These are phyloP conservation scores for Neocallimastix lanati DNA, from an alignment of 192 early-diverging fungal genomes.

Conservation along the genomic window DNA sequence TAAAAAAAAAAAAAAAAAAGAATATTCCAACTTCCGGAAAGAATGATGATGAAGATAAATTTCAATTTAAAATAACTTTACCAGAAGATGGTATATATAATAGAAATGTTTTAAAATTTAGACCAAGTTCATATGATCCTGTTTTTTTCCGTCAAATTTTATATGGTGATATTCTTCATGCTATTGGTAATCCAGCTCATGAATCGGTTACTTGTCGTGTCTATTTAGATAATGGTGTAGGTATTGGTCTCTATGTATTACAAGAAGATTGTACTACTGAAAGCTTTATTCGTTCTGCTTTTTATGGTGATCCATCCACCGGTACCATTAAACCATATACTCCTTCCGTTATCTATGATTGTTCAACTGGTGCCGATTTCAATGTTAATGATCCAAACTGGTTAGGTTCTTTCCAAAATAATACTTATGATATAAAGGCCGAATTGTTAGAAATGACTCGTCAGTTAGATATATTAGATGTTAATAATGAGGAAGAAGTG, in stretches of 20 bases:
- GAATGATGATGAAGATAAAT: neutral
- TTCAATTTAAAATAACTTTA: neutral
- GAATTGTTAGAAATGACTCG: neutral
- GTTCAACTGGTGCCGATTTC: neutral
- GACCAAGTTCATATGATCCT: neutral
- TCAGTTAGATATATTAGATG: neutral
- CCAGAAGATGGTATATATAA: neutral
- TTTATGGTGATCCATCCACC: neutral
- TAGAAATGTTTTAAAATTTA: neutral
- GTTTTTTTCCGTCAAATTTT: neutral
- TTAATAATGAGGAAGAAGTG: neutral
- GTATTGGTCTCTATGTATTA: neutral
- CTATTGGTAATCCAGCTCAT: neutral
- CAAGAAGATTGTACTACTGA: neutral
- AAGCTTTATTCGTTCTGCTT: neutral
- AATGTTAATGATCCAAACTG: neutral
- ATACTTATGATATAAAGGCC: neutral
- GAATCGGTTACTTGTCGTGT: neutral
- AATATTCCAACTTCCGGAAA: neutral
- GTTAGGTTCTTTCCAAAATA: neutral
- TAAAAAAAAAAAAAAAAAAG: too few relatives aligned
- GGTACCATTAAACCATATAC: neutral
- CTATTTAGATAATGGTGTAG: neutral
- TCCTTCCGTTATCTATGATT: neutral
- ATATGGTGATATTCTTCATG: neutral